A percentile compares a stretch with the other conserved stretches of the same genome.
These are phyloP conservation scores for Kluyveromyces siamensis DNA, from an alignment of 805 yeast species.

Conservation along the genomic window DNA sequence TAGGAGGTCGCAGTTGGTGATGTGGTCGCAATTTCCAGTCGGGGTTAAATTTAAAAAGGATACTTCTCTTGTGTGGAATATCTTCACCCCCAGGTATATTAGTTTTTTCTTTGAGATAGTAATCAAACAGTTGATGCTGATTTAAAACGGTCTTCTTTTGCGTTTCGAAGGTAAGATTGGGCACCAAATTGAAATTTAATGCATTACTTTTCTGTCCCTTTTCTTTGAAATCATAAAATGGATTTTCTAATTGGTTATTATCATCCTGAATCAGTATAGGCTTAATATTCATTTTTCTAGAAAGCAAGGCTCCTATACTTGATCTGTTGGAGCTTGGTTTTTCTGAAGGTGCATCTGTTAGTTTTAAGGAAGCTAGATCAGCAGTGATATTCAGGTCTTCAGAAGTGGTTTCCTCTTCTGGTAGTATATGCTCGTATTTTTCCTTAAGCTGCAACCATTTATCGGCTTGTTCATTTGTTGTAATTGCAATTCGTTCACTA, in stretches of 20 bases:
- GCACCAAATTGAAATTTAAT: constrained; percentile 13
- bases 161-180: constrained; percentile 9
- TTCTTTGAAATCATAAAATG: constrained; percentile 3
- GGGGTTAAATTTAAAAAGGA: not conserved
- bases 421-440: not conserved
- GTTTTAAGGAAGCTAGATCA: not conserved
- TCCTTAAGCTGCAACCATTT: constrained; percentile 24
- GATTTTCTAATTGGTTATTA: constrained; percentile 15
- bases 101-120: not conserved
- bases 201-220: constrained; percentile 3
- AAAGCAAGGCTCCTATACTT: constrained; percentile 31
- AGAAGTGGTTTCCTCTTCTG: not conserved
- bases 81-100: not conserved
- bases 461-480: constrained; percentile 30
- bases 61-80: not conserved
- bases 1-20: not conserved
- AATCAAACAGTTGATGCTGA: not conserved
- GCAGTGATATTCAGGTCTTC: not conserved
- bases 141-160: not conserved
- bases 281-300: constrained; percentile 34
- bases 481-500: constrained; percentile 28
- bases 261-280: constrained; percentile 31
- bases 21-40: not conserved
- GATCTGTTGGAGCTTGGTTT: constrained; percentile 1
- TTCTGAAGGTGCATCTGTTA: constrained; percentile 2